These are phyloP conservation scores for Hypoxylon sp. DNA, from an alignment of 2,329 filamentous ascomycete species.

Conservation along the genomic window DNA sequence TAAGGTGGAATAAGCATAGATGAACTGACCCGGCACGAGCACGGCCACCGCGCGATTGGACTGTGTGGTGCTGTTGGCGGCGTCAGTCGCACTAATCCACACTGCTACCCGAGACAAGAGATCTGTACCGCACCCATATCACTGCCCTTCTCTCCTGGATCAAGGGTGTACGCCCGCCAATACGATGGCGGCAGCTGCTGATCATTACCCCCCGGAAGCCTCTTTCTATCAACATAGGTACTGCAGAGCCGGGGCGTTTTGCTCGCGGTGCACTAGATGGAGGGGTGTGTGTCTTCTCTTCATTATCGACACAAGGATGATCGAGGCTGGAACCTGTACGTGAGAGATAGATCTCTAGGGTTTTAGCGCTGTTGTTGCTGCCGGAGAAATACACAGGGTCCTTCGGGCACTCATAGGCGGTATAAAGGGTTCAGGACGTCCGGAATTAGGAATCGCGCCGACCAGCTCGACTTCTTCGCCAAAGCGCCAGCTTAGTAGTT, in stretches of 20 bases:
- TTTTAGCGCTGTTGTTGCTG: slow-evolving; percentile 23
- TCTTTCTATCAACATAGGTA: slow-evolving; percentile 34
- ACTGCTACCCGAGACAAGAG: slow-evolving; percentile 48
- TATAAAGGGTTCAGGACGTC: slow-evolving; percentile 40
- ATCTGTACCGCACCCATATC: slow-evolving; percentile 43
- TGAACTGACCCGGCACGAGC: slow-evolving; percentile 34
- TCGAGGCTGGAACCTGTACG: slow-evolving; percentile 45
- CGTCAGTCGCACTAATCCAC: slow-evolving; percentile 46
- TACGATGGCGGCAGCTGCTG: slow-evolving; percentile 40
- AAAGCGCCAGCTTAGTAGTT: slow-evolving; percentile 27
- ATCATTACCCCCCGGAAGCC: slow-evolving; percentile 38
- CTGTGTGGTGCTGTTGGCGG: slow-evolving; percentile 33
- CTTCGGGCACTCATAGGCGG: slow-evolving; percentile 24
- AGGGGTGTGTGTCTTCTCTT: slow-evolving; percentile 25
- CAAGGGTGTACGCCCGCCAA: slow-evolving; percentile 36
- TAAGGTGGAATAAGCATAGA: slow-evolving; percentile 46
- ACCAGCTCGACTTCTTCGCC: slow-evolving; percentile 15
- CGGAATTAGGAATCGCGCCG: slow-evolving; percentile 16
- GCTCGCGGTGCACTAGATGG: slow-evolving; percentile 41
- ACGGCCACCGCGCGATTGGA: slow-evolving; percentile 46
- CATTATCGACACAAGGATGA: slow-evolving; percentile 46
- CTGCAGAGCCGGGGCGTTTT: slow-evolving; percentile 41
- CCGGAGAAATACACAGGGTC: slow-evolving; percentile 40
- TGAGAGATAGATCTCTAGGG: slow-evolving; percentile 24
- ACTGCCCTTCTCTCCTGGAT: slow-evolving; percentile 36